Percentiles rank a stretch among this genome's conserved stretches.
Evolutionary conservation across 1,139 yeast species (phyloP).

Genomic region (Hemisphaericaspora subhashii): DNA sequence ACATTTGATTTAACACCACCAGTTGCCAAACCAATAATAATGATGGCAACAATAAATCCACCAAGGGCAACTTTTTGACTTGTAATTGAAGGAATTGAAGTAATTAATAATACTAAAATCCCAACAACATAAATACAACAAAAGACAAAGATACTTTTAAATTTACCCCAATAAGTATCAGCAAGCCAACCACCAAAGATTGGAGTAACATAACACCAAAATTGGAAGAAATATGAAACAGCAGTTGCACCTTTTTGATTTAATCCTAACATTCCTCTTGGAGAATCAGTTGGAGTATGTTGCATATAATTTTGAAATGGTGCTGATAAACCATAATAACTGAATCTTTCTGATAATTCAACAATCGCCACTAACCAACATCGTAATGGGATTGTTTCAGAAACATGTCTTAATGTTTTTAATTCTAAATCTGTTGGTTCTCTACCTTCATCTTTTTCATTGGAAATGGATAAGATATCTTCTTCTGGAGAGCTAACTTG

Average conservation of each 20-base stretch:
- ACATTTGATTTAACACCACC: slow-evolving; percentile 82
- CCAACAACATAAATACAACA: slow-evolving; percentile 61
- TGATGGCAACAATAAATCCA: slow-evolving; percentile 58
- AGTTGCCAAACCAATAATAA: slow-evolving; percentile 72
- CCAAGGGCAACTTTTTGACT: slow-evolving; percentile 45
- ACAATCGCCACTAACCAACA: slow-evolving; percentile 76
- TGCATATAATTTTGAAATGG: slow-evolving; percentile 80
- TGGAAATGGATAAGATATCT: neutral
- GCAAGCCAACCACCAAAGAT: slow-evolving; percentile 74
- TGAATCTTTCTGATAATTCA: slow-evolving; percentile 77
- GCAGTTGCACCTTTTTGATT: slow-evolving; percentile 70
- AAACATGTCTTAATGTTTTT: slow-evolving; percentile 39
- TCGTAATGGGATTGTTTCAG: slow-evolving; percentile 37
- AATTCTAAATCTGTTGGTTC: slow-evolving; percentile 39
- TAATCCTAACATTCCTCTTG: slow-evolving; percentile 62
- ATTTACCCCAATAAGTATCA: slow-evolving; percentile 73
- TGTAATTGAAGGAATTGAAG: slow-evolving; percentile 67
- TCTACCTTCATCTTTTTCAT: slow-evolving; percentile 21
- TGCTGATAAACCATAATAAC: slow-evolving; percentile 77
- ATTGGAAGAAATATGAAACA: slow-evolving; percentile 70
- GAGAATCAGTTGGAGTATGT: slow-evolving; percentile 40
- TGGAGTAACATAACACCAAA: slow-evolving; percentile 82
- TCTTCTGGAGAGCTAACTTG: neutral
- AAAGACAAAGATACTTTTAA: slow-evolving; percentile 63
- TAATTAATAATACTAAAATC: slow-evolving; percentile 61